Percentiles rank a stretch among this genome's conserved stretches.
These are phyloP conservation scores for Neonectria hederae DNA, from an alignment of 2,329 filamentous ascomycete genomes.

Conservation along the genomic window DNA sequence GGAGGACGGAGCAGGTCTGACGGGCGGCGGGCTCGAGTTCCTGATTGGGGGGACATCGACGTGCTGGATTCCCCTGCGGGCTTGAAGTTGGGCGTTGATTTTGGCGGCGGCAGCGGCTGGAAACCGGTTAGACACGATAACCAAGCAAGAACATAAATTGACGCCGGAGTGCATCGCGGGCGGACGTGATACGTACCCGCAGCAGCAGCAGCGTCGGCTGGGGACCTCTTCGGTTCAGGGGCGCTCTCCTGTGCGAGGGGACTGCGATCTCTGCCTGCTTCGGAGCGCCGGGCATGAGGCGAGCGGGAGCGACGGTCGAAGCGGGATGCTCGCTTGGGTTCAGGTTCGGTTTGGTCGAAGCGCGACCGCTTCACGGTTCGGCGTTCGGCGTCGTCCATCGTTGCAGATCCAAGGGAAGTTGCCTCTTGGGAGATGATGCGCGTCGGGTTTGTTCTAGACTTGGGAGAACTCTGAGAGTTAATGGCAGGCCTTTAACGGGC, in stretches of 20 bases:
- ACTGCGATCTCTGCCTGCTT: conserved; percentile 80
- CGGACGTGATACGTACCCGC: conserved; percentile 66
- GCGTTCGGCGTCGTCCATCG: conserved; percentile 80
- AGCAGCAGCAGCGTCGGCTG: conserved; percentile 76
- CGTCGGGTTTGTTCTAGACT: neutral
- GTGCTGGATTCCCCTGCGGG: conserved; percentile 89
- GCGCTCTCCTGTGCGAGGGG: conserved; percentile 66
- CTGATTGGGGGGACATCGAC: conserved; percentile 87
- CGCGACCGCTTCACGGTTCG: conserved; percentile 83
- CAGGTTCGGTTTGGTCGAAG: conserved; percentile 91
- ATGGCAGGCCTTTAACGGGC: neutral
- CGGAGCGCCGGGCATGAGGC: conserved; percentile 72
- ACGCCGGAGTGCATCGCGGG: neutral
- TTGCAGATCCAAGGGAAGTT: conserved; percentile 14
- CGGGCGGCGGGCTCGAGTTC: conserved; percentile 57
- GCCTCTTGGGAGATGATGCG: conserved; percentile 2
- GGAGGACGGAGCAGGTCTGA: conserved; percentile 49
- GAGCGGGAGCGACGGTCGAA: conserved; percentile 95
- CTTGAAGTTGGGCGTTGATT: conserved; percentile 85
- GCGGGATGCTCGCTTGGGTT: conserved; percentile 78
- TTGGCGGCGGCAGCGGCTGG: conserved; percentile 86
- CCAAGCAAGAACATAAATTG: conserved; percentile 5
- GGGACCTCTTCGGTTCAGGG: conserved; percentile 58
- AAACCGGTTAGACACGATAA: conserved; percentile 6
- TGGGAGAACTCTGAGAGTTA: neutral